Evolutionary conservation across 2,329 filamentous ascomycete species (phyloP), one percentile per base, ranked within the genome.

Genomic region (Paraconiothyrium sp.): DNA sequence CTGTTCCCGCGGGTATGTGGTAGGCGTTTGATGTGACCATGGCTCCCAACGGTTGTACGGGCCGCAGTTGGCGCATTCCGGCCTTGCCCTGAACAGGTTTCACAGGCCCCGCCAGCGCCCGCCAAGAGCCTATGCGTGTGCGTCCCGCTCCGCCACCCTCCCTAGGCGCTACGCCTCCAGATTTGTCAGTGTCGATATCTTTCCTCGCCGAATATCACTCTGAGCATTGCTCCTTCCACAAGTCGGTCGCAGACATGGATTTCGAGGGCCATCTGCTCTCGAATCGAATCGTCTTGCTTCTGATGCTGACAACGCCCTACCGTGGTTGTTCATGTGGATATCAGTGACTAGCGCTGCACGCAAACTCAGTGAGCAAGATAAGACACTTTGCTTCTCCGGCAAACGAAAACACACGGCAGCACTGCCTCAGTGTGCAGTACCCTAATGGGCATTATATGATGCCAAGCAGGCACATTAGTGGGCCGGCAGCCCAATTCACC

Each of bases 101-200:
- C 43, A 55, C 54, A 55, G 44, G 39, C 55, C 43, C 37, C 51
- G 37, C 58, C 39, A 22, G 46, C 56, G 50, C 50, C 27, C 51
- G 61, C 61, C 63, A 66, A 66, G 63, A 9, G 22, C 24, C 39
- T 22, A 30, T 47, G 63, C 43, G 51, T 30, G 59, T 49, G 35
- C 51, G 54, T 66, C 61, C 63, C 63, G 63, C 63, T 66, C 63
- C 63, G 63, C 63, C 62, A 58, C 56, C 34, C 59, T 47, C 9
- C 41, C 50, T 54, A 43, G 30, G 24, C 56, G 22, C 46, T 43
- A 14, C 13, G 32, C 39, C 32, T 57, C 47, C 46, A 44, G 46
- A 8, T 48, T 5, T 51, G 13, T 1, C n/a, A 34, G 57, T 34
- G 54, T 43, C 50, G 16, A 52, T 27, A 55, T 35, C 24, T 46